Conservation (phyloP, 2,329 filamentous ascomycete species). For the Claviceps sp. region DNA sequence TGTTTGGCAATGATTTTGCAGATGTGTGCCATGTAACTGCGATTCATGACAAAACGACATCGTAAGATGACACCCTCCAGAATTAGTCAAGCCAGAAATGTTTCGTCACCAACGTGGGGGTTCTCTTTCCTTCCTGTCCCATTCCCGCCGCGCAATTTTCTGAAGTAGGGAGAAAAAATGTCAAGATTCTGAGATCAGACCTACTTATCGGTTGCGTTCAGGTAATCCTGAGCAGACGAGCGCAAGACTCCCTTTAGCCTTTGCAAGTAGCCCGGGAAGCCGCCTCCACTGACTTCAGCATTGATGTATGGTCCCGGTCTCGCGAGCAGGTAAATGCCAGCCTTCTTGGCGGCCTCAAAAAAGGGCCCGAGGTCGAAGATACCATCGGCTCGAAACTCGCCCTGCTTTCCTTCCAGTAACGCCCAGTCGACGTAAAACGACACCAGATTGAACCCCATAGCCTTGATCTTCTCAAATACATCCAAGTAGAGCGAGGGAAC, state of each 20-base stretch:
- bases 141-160: too few species aligned
- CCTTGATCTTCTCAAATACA: conserved; percentile 71
- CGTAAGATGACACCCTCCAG: neutral
- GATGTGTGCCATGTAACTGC: conserved; percentile 47
- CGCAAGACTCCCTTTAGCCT: conserved; percentile 51
- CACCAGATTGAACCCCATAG: conserved; percentile 65
- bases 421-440: conserved; percentile 76
- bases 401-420: conserved; percentile 58
- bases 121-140: neutral
- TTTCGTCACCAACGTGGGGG: too few species aligned
- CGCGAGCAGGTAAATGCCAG: conserved; percentile 66
- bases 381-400: conserved; percentile 55
- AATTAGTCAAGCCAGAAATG: neutral
- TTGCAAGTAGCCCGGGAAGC: conserved; percentile 70
- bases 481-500: conserved; percentile 46
- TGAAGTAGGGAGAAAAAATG: neutral
- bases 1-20: conserved; percentile 55
- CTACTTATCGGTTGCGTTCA: conserved; percentile 54
- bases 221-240: conserved; percentile 46
- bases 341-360: conserved; percentile 58
- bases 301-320: conserved; percentile 66
- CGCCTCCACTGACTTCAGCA: conserved; percentile 62
- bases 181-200: conserved; percentile 8
- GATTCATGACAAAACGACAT: neutral
- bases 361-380: conserved; percentile 62